Evolutionary conservation across 2,329 filamentous ascomycete species (phyloP), one percentile per base, ranked within the genome.

Genomic region (Pseudofabraea citricarpa): DNA sequence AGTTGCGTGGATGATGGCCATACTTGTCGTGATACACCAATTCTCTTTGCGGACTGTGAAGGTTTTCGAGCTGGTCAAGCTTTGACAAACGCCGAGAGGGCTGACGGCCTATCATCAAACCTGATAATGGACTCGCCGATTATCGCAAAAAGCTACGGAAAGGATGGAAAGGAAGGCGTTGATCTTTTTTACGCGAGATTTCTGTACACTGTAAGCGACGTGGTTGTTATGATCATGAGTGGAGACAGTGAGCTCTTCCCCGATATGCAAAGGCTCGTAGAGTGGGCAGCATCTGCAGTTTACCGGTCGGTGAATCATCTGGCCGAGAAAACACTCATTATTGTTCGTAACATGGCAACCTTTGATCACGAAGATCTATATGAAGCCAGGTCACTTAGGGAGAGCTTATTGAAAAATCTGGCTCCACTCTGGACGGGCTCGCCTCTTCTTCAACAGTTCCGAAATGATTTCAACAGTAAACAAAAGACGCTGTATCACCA

Each of bases 131-230:
- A 45, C 18, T 36, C 31, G 3, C 37, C 29, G 22, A 45, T 46
- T 20, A 46, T 40, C 10, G 44, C 43, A 23, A 19, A 36, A 19
- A 23, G 47, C 40, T 45, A 51, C 29, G 36, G 48, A 22, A 45
- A 45, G 7, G 38, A 42, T 29, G 51, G 49, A 4, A 50, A 55
- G 24, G 45, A 50, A 3, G 51, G 51, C 1, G 40, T 51, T 20
- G 53, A 56, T 26, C 38, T 56, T 4, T 56, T 56, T 33, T 56
- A 56, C 27, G 53, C 53, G 3, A 43, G 53, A 21, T 45, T 54
- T 36, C 41, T 56, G 12, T 56, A 56, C 40, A 48, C 52, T 23
- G 43, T 56, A 36, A 56, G 53, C 42, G 53, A 56, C 36, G 53
- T 56, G 12, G 39, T 53, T n/a, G 50, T 56, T 22, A 49, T 53